A percentile compares a stretch with the other conserved stretches of the same genome.
Evolutionary conservation across 148 eudicot species (phyloP).

Genomic region (Limonium bicolor): DNA sequence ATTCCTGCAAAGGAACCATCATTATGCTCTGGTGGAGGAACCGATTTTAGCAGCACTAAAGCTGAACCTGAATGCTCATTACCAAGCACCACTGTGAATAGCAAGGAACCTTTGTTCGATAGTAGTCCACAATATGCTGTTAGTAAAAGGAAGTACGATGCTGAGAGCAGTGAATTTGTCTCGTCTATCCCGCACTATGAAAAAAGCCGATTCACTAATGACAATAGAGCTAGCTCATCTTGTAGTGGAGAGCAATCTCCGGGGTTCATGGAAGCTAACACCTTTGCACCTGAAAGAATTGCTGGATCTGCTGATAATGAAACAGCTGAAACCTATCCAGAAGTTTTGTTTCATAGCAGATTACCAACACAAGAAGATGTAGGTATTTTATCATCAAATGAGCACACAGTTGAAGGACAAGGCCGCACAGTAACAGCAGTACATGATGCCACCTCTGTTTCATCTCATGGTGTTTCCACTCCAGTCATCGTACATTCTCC

Average conservation of each 20-base stretch:
- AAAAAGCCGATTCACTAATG: conserved; percentile 11
- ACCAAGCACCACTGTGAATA: conserved; percentile 11
- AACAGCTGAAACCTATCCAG: conserved; percentile 3
- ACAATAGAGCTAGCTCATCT: conserved; percentile 19
- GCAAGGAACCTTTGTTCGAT: neutral
- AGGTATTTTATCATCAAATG: conserved; percentile 14
- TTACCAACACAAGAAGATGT: conserved; percentile 11
- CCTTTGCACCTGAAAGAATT: no score
- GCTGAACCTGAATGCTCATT: conserved; percentile 22
- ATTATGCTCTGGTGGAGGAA: conserved; percentile 5
- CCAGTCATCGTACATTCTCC: conserved; percentile 14
- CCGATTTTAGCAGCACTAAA: conserved; percentile 13
- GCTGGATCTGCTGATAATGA: no score
- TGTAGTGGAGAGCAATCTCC: conserved; percentile 15
- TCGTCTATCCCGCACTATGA: conserved; percentile 8
- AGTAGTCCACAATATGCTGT: conserved; percentile 3
- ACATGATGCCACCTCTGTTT: conserved; percentile 16
- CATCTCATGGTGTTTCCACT: conserved; percentile 17
- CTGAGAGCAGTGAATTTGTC: conserved; percentile 19
- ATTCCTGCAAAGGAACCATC: conserved; percentile 12
- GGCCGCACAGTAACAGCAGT: conserved; percentile 10
- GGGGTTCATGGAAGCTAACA: neutral
- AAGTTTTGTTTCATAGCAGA: conserved; percentile 4
- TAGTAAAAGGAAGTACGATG: conserved; percentile 15
- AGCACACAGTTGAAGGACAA: conserved; percentile 16